Evolutionary conservation across 495 filamentous ascomycete genomes (phyloP).

Genomic region (Aspergillus biplanus): DNA sequence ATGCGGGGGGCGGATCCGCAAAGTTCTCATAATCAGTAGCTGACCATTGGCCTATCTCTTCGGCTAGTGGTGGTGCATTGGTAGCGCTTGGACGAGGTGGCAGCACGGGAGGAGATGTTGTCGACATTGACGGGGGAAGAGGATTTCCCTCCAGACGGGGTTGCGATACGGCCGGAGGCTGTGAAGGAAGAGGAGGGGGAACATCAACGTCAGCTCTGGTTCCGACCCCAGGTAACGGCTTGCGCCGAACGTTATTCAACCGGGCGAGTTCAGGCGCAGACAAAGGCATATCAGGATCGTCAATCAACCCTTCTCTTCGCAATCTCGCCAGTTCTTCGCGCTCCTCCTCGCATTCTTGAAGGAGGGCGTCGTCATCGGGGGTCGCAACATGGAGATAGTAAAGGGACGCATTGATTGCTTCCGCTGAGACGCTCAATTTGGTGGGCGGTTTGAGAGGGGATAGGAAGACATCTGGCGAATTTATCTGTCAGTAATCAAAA

Average conservation of each 20-base stretch:
- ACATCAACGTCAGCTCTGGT: constrained; percentile 16
- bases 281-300: constrained; percentile 29
- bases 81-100: constrained; percentile 22
- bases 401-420: constrained; percentile 83
- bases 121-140: neutral
- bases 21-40: neutral
- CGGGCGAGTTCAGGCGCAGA: constrained; percentile 33
- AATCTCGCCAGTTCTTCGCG: constrained; percentile 50
- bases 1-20: constrained; percentile 2
- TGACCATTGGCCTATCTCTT: constrained; percentile 2
- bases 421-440: constrained; percentile 78
- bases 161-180: constrained; percentile 19
- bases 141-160: constrained; percentile 18
- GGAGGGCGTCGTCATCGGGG: constrained; percentile 58
- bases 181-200: constrained; percentile 23
- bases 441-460: constrained; percentile 84
- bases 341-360: constrained; percentile 50
- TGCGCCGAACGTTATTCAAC: constrained; percentile 48
- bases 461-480: constrained; percentile 79
- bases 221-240: constrained; percentile 39
- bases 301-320: constrained; percentile 40
- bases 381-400: constrained; percentile 88
- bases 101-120: constrained; percentile 13
- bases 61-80: neutral
- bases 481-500: constrained; percentile 19